phyloP scores from a whole-genome alignment of 257 asterid species.

The Leptodermis oblonga region DNA sequence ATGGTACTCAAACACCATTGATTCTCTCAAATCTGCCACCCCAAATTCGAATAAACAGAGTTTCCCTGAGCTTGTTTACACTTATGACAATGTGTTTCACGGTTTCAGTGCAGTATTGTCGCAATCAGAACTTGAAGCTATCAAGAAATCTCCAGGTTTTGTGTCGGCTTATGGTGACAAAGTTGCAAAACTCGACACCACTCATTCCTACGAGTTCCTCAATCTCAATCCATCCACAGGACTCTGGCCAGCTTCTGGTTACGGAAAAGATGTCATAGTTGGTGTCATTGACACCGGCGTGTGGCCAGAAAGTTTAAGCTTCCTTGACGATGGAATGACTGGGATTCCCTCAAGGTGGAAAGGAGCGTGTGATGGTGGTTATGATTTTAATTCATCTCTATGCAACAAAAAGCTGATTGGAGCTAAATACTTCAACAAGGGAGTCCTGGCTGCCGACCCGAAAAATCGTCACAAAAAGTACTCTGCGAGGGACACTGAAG shows the following conservation, averaged over 20 bases:
- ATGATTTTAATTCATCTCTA: slow-evolving; percentile 31
- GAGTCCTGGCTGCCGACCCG: slow-evolving; percentile 29
- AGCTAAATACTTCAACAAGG: slow-evolving; percentile 35
- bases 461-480: slow-evolving; percentile 20
- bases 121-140: slow-evolving; percentile 23
- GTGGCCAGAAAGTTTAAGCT: slow-evolving; percentile 56
- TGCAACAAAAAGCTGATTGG: slow-evolving; percentile 1
- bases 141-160: slow-evolving; percentile 32
- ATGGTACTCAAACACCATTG: slow-evolving; percentile 4
- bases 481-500: slow-evolving; percentile 37
- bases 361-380: slow-evolving; percentile 37
- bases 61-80: slow-evolving; percentile 22
- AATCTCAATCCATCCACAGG: slow-evolving; percentile 39
- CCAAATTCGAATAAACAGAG: not conserved
- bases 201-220: slow-evolving; percentile 45
- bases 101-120: slow-evolving; percentile 49
- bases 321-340: slow-evolving; percentile 41
- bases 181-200: slow-evolving; percentile 31
- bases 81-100: slow-evolving; percentile 39
- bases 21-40: not conserved
- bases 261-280: slow-evolving; percentile 43
- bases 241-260: slow-evolving; percentile 47
- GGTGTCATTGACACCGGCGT: slow-evolving; percentile 51
- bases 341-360: slow-evolving; percentile 41
- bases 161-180: slow-evolving; percentile 15